Conservation (phyloP, 2,329 filamentous ascomycete genomes). For the Monilinia fructicola region DNA sequence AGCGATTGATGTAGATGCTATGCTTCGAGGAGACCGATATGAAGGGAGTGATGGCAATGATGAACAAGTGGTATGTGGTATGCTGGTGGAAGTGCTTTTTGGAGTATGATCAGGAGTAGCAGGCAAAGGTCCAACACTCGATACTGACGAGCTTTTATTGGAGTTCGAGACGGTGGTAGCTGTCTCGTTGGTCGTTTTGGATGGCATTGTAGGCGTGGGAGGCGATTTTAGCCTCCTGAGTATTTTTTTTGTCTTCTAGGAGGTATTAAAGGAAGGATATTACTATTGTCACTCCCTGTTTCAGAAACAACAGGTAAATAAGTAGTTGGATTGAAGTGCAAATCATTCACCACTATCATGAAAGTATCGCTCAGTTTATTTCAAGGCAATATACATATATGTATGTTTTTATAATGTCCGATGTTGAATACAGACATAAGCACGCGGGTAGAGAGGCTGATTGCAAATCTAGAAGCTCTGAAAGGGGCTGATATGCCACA, state of each 20-base stretch:
- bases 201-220: not conserved
- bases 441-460: not conserved
- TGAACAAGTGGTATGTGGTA: not conserved
- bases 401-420: too few relatives aligned
- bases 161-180: not conserved
- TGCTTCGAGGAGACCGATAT: not conserved
- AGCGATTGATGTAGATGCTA: not conserved
- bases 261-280: not conserved
- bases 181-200: not conserved
- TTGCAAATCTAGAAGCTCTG: not conserved
- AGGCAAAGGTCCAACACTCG: not conserved
- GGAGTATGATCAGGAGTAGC: not conserved
- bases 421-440: not conserved
- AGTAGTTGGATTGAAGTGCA: too few relatives aligned
- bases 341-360: not conserved
- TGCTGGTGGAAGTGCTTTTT: not conserved
- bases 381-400: not conserved
- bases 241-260: not conserved
- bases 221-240: not conserved
- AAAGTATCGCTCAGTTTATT: not conserved
- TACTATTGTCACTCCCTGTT: not conserved
- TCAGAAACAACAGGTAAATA: rapidly evolving
- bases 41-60: not conserved
- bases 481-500: not conserved
- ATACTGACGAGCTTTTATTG: not conserved